Percentiles rank a stretch among this genome's conserved stretches.
phyloP scores from a whole-genome alignment of 371 early-diverging fungal genomes.

The Mycotypha africana region DNA sequence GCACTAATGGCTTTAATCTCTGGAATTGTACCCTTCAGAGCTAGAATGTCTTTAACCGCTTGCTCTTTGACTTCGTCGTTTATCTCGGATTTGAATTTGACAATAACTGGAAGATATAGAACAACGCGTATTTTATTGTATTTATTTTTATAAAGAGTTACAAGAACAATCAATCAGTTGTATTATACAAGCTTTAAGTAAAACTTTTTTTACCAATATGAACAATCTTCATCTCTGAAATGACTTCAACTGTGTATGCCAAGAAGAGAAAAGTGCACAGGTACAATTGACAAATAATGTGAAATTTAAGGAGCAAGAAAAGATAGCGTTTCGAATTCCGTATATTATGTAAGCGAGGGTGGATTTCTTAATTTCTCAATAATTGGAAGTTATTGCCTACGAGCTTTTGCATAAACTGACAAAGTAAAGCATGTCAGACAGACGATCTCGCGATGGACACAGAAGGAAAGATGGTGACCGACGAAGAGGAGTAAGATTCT shows the following conservation, averaged over 20 bases:
- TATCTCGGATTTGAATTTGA: constrained; percentile 41
- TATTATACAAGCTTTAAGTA: no score
- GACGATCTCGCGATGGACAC: not conserved
- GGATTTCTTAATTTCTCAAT: not conserved
- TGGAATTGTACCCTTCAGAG: constrained; percentile 34
- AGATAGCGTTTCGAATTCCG: no score
- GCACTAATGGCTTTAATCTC: constrained; percentile 26
- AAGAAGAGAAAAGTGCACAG: not conserved
- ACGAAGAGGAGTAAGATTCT: no score
- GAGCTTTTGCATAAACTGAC: no score
- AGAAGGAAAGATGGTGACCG: constrained; percentile 8
- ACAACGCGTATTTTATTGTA: not conserved
- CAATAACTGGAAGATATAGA: constrained; percentile 21
- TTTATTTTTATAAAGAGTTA: no score
- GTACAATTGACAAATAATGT: not conserved
- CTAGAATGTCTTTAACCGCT: constrained; percentile 15
- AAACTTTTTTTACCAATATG: constrained; percentile 30
- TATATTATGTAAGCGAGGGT: not conserved
- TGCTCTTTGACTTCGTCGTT: constrained; percentile 18
- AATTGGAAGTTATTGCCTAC: no score
- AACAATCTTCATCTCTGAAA: constrained; percentile 25
- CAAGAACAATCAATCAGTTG: no score
- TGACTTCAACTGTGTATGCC: no score
- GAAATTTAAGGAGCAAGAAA: not conserved
- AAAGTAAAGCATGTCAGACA: constrained; percentile 7